Percentiles rank a stretch among this genome's conserved stretches.
phyloP scores from a whole-genome alignment of 2,329 filamentous ascomycete species.

The Hypoxylon sp. region DNA sequence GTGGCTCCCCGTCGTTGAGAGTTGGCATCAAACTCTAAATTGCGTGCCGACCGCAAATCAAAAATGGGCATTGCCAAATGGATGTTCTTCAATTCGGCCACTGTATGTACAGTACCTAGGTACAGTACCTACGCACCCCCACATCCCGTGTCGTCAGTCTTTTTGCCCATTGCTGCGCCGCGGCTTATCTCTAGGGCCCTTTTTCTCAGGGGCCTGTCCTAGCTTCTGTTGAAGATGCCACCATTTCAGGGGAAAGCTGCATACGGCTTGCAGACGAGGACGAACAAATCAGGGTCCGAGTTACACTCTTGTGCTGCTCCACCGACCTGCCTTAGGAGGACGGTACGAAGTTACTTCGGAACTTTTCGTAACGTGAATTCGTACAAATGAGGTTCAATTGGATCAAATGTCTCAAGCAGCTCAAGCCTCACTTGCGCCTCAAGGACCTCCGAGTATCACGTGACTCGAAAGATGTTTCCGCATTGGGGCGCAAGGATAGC shows the following conservation, averaged over 20 bases:
- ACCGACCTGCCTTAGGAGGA: conserved; percentile 9
- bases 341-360: conserved; percentile 9
- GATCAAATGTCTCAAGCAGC: conserved; percentile 11
- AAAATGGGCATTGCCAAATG: conserved; percentile 9
- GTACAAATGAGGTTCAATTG: conserved; percentile 8
- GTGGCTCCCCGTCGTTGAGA: conserved; percentile 21
- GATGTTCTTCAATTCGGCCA: conserved; percentile 19
- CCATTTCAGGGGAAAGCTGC: conserved; percentile 29
- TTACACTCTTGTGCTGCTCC: conserved; percentile 11
- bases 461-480: conserved; percentile 13
- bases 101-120: too few relatives aligned
- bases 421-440: conserved; percentile 1
- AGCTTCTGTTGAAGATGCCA: not conserved
- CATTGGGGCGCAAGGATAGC: not conserved
- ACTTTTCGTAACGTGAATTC: conserved; percentile 14
- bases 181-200: conserved; percentile 12
- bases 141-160: conserved; percentile 37
- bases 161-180: conserved; percentile 13
- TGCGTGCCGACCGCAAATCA: conserved; percentile 25
- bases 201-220: conserved; percentile 17
- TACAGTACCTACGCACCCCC: too few relatives aligned
- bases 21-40: conserved; percentile 33
- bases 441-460: not conserved
- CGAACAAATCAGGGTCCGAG: conserved; percentile 18
- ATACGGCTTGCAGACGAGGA: conserved; percentile 19